Evolutionary conservation across 1,139 yeast species (phyloP).

Genomic region (Komagataea norvegica): DNA sequence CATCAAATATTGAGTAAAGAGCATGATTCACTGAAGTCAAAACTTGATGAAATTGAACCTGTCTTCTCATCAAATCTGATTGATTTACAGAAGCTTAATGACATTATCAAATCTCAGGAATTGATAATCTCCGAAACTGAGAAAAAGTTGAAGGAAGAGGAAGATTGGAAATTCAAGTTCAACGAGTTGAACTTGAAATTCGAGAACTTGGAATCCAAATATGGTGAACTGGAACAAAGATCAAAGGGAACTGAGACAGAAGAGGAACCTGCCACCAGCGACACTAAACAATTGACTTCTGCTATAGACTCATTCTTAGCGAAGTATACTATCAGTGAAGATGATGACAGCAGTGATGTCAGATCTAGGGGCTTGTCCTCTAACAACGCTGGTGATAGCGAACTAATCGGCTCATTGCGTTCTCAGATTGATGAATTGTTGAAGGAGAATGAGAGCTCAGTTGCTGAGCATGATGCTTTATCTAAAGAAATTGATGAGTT

Average conservation of each 20-base stretch:
- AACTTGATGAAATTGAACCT: constrained; percentile 46
- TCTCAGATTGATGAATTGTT: constrained; percentile 24
- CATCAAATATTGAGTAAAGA: constrained; percentile 45
- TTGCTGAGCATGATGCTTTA: constrained; percentile 4
- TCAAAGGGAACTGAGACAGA: constrained; percentile 14
- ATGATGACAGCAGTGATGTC: constrained; percentile 1
- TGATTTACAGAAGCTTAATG: constrained; percentile 50
- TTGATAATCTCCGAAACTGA: constrained; percentile 40
- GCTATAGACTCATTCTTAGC: constrained; percentile 20
- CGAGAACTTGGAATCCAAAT: constrained; percentile 43
- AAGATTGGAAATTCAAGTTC: constrained; percentile 42
- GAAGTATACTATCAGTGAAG: constrained; percentile 10
- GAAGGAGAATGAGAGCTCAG: constrained; percentile 20
- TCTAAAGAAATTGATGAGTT: constrained; percentile 5
- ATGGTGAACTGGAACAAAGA: constrained; percentile 30
- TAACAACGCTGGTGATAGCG: constrained; percentile 1
- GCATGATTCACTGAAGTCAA: constrained; percentile 38
- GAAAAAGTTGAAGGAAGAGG: constrained; percentile 42
- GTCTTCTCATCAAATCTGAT: constrained; percentile 52
- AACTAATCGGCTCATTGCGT: constrained; percentile 10
- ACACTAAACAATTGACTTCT: constrained; percentile 16
- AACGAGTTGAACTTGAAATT: constrained; percentile 44
- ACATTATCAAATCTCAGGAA: constrained; percentile 51
- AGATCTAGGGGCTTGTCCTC: constrained; percentile 2
- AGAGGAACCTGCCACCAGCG: constrained; percentile 17